These are phyloP conservation scores for Zymoseptoria tritici DNA, from an alignment of 2,329 filamentous ascomycete genomes.

Conservation along the genomic window DNA sequence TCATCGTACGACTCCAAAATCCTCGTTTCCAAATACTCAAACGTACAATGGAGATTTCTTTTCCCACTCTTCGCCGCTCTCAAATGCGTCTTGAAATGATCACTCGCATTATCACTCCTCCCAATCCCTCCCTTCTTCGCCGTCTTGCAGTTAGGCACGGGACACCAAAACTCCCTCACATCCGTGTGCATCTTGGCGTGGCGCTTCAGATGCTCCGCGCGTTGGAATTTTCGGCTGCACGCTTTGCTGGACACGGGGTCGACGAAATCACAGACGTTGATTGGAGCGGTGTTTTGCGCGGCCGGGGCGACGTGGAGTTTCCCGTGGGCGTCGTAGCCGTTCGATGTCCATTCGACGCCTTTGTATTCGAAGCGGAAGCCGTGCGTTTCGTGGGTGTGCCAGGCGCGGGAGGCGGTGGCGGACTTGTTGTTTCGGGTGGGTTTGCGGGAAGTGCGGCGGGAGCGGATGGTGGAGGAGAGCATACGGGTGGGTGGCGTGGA, in stretches of 20 bases:
- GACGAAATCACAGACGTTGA: constrained; percentile 11
- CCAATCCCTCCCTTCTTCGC: constrained; percentile 8
- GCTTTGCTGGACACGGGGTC: constrained; percentile 4
- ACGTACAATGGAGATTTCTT: constrained; percentile 18
- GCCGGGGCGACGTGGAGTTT: not conserved
- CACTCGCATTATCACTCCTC: constrained; percentile 26
- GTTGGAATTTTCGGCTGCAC: constrained; percentile 21
- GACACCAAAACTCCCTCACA: constrained; percentile 18
- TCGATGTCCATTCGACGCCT: constrained; percentile 4
- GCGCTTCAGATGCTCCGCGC: constrained; percentile 28
- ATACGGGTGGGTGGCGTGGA: not conserved
- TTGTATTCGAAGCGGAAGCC: constrained; percentile 6
- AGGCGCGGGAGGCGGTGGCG: constrained; percentile 3
- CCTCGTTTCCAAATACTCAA: constrained; percentile 9
- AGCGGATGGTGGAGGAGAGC: not conserved
- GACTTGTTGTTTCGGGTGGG: constrained; percentile 7
- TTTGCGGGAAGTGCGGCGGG: constrained; percentile 3
- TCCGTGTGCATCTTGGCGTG: constrained; percentile 20
- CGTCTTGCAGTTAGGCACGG: constrained; percentile 15
- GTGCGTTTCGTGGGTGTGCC: constrained; percentile 2
- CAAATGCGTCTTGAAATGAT: constrained; percentile 29
- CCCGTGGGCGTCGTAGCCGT: not conserved
- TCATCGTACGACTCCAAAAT: constrained; percentile 94
- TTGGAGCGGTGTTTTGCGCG: constrained; percentile 10
- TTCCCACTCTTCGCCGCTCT: constrained; percentile 13